phyloP scores from a whole-genome alignment of 73 alveolate species.

The Blepharisma stoltei region DNA sequence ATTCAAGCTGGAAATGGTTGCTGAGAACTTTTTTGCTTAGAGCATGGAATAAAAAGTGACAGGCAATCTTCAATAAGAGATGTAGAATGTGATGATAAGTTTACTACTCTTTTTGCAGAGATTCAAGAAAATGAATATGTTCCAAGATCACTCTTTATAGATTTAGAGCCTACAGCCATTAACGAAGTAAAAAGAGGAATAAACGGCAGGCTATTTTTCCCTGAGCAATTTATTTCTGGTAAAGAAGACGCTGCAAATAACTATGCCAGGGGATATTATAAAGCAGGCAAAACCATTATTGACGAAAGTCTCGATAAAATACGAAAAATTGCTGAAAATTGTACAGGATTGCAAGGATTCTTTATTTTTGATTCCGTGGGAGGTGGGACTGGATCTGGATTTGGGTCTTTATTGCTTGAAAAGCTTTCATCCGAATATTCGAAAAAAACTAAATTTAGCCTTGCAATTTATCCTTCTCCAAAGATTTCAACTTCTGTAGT shows the following conservation, averaged over 20 bases:
- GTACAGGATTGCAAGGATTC: slow-evolving; percentile 84
- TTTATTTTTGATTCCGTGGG: slow-evolving; percentile 70
- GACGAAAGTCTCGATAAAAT: slow-evolving; percentile 76
- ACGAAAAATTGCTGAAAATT: slow-evolving; percentile 72
- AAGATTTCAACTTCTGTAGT: slow-evolving; percentile 40
- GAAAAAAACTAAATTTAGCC: slow-evolving; percentile 69
- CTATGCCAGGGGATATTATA: slow-evolving; percentile 62
- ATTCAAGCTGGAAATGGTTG: slow-evolving; percentile 35
- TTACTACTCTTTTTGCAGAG: slow-evolving; percentile 34
- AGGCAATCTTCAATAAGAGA: slow-evolving; percentile 20
- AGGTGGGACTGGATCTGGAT: slow-evolving; percentile 91
- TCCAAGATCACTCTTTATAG: slow-evolving; percentile 39
- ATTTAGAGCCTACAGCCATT: slow-evolving; percentile 59
- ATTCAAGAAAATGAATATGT: slow-evolving; percentile 26
- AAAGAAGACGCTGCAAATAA: slow-evolving; percentile 74
- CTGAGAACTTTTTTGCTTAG: slow-evolving; percentile 38
- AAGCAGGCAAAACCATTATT: slow-evolving; percentile 62
- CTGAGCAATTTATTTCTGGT: slow-evolving; percentile 67
- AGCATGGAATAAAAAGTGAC: slow-evolving; percentile 39
- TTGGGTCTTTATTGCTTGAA: slow-evolving; percentile 71
- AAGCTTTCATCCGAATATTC: slow-evolving; percentile 70
- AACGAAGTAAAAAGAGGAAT: slow-evolving; percentile 70
- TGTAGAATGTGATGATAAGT: slow-evolving; percentile 19
- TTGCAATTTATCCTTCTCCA: slow-evolving; percentile 76
- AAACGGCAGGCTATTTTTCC: slow-evolving; percentile 59